Conservation (phyloP, 129 eudicot species). For the Pseudognaphalium luteoalbum region DNA sequence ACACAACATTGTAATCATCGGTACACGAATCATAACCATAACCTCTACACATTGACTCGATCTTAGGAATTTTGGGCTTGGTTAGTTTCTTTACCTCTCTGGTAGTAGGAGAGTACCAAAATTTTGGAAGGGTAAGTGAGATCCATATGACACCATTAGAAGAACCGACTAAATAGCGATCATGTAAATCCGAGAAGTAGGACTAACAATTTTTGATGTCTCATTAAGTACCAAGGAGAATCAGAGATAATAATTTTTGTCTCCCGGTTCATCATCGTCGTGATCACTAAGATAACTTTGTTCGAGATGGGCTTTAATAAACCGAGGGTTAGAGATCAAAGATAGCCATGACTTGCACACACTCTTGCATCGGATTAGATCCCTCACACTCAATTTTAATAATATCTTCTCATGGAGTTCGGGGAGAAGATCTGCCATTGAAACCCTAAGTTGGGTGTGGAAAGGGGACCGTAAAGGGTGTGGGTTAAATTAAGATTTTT, state of each 20-base stretch:
- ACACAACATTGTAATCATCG: not conserved
- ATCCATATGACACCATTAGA: not conserved
- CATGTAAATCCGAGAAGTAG: not conserved
- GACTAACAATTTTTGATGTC: not conserved
- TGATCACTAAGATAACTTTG: not conserved
- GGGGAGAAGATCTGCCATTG: not conserved
- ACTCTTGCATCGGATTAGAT: slow-evolving; percentile 12
- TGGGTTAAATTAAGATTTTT: not conserved
- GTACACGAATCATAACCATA: slow-evolving; percentile 1
- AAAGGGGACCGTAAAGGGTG: not conserved
- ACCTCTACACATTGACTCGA: not conserved
- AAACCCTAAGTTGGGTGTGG: not conserved
- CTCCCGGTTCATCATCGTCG: not conserved
- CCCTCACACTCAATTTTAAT: not conserved
- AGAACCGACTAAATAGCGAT: not conserved
- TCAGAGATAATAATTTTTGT: not conserved
- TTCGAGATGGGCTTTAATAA: not conserved
- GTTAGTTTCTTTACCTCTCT: slow-evolving; percentile 4
- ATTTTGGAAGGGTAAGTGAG: not conserved
- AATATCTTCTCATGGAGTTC: not conserved
- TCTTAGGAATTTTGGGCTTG: not conserved
- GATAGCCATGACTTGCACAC: slow-evolving; percentile 1
- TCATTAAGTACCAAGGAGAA: not conserved
- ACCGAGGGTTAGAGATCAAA: not conserved
- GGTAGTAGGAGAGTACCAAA: not conserved